Base-by-base conservation (phyloP, 1,284 basidiomycete genomes). In the Agroathelia rolfsii region DNA sequence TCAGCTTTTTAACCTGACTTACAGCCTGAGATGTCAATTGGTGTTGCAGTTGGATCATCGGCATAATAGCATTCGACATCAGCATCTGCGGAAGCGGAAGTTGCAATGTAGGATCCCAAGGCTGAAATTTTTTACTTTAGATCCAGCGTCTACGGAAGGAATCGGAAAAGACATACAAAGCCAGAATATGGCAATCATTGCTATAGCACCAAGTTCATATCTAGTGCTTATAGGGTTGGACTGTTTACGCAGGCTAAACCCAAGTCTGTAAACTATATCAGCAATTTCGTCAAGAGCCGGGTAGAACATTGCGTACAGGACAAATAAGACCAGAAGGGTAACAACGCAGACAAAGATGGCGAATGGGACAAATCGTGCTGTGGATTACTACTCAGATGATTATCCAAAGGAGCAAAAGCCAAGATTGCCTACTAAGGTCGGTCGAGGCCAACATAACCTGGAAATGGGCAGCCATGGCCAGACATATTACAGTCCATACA, bases 351-450 rank as follows among this genome's bases (percentile, higher is more conserved):
- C 80, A 45, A 86, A 86, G 49, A 86, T 71, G 37, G 82, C 76
- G 46, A 85, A 82, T 12, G 83, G 83, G 29, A 87, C 74, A 51
- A 86, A 87, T 61, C 74, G 79, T 59, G 82, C 83, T 86, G 47
- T 21, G 36, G 28, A 16, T 13, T 16, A 14, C 13, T 35, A 40
- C 21, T 40, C 32, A 36, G 38, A 42, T 18, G 32, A 24, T 10
- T n/a, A 20, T 22, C 12, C 27, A 39, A 12, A 23, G 16, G 21
- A 20, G 27, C 24, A 28, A 15, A 33, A 19, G 18, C 10, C 18
- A 8, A 18, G 28, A 6, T 17, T 29, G 60, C 79, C 55, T 53
- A 85, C 81, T 85, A 51, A 85, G 75, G 56, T 85, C 79, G 38
- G 78, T 81, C 42, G 79, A 62, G 40, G 72, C 63, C 41, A 85